Evolutionary conservation across 2,329 filamentous ascomycete genomes (phyloP).

Genomic region (Arthroderma uncinatum): DNA sequence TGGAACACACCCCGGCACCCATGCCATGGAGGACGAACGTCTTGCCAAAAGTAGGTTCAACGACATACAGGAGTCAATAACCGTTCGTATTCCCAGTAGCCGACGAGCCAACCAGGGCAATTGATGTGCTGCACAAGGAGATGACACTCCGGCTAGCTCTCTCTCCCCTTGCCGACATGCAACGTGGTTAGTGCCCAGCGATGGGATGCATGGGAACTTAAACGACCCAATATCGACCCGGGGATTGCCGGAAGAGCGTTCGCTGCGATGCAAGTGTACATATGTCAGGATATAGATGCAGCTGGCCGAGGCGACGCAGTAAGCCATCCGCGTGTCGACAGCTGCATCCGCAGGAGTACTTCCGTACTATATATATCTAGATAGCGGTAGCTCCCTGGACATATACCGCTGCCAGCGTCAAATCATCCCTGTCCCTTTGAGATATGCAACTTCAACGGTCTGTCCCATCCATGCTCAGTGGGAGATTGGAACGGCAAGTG

Average conservation of each 20-base stretch:
- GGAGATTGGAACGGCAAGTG: neutral
- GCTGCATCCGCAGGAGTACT: neutral
- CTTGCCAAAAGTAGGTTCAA: neutral
- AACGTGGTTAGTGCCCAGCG: neutral
- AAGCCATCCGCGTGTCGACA: neutral
- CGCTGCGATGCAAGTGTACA: neutral
- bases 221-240: neutral
- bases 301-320: neutral
- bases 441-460: too few relatives aligned
- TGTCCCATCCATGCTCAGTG: too few relatives aligned
- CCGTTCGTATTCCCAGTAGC: slow-evolving; percentile 1
- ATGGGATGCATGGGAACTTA: neutral
- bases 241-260: neutral
- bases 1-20: neutral
- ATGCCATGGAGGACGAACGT: neutral
- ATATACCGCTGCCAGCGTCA: too few relatives aligned
- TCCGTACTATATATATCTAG: neutral
- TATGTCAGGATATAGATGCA: neutral
- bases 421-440: too few relatives aligned
- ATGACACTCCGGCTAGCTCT: neutral
- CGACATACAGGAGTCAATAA: neutral
- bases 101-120: neutral
- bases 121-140: neutral
- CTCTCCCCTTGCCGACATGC: neutral
- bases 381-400: neutral